Conservation (phyloP, 2,329 filamentous ascomycete genomes). For the Metarhizium rileyi region DNA sequence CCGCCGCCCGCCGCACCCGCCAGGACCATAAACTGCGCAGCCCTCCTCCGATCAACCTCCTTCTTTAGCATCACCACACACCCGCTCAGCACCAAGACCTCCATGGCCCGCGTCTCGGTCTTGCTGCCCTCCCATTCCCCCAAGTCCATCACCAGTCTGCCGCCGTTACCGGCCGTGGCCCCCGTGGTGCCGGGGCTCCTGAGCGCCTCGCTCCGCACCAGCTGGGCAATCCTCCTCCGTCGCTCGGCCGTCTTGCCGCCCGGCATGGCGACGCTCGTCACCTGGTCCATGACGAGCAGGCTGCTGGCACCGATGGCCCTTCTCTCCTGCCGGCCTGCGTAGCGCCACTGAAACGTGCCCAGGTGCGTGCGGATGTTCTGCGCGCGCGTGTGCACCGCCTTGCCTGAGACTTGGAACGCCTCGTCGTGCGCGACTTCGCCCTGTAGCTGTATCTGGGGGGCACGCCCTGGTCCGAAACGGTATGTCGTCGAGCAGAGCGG, state of each 20-base stretch:
- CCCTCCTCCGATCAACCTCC: constrained; percentile 49
- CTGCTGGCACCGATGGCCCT: constrained; percentile 29
- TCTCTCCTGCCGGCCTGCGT: constrained; percentile 37
- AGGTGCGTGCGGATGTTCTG: constrained; percentile 35
- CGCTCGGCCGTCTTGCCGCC: constrained; percentile 20
- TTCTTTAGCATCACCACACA: constrained; percentile 55
- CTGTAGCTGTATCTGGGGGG: constrained; percentile 33
- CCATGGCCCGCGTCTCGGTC: constrained; percentile 27
- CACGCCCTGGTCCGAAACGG: constrained; percentile 43
- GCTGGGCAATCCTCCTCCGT: constrained; percentile 27
- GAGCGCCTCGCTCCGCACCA: constrained; percentile 30
- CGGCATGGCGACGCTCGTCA: constrained; percentile 23
- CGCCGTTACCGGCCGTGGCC: constrained; percentile 39
- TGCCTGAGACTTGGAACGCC: constrained; percentile 17
- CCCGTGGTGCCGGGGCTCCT: constrained; percentile 29
- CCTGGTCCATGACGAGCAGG: constrained; percentile 41
- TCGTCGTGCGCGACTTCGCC: constrained; percentile 12
- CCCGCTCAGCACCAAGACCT: constrained; percentile 44
- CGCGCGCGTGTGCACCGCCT: constrained; percentile 36
- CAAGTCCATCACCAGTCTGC: constrained; percentile 35
- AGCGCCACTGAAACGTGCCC: constrained; percentile 47
- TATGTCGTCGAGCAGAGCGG: constrained; percentile 44
- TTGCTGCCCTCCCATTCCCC: constrained; percentile 23
- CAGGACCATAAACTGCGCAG: constrained; percentile 39
- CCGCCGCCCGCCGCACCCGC: constrained; percentile 16